phyloP scores from a whole-genome alignment of 2,329 filamentous ascomycete species.

The Simplicillium sp. region DNA sequence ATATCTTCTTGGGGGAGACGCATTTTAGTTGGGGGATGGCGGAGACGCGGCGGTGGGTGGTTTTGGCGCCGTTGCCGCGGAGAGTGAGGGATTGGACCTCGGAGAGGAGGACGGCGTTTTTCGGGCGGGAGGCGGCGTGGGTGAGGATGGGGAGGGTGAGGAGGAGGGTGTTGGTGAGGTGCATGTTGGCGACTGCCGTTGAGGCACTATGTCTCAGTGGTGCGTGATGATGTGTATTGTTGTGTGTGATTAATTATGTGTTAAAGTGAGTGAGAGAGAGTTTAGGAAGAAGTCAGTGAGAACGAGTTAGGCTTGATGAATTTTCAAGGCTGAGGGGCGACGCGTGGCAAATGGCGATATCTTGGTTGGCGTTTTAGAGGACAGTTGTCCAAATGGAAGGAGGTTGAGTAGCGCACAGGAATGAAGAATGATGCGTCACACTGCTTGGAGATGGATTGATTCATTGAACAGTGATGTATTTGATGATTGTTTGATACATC shows the following conservation, averaged over 20 bases:
- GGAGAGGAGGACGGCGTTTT: conserved; percentile 47
- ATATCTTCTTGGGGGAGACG: conserved; percentile 54
- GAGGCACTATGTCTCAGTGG: neutral
- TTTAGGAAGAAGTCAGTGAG: too few relatives aligned
- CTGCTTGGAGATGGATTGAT: too few relatives aligned
- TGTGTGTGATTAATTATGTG: neutral
- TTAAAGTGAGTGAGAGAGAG: too few relatives aligned
- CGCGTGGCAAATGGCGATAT: too few relatives aligned
- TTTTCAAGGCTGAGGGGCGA: too few relatives aligned
- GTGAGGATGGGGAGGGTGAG: conserved; percentile 15
- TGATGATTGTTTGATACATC: too few relatives aligned
- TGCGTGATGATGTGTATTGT: neutral
- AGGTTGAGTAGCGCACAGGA: too few relatives aligned
- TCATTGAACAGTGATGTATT: too few relatives aligned
- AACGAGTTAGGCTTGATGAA: too few relatives aligned
- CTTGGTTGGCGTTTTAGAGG: too few relatives aligned
- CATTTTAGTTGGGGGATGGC: conserved; percentile 75
- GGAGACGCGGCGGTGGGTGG: conserved; percentile 64
- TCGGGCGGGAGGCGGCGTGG: conserved; percentile 22
- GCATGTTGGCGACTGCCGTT: conserved; percentile 14
- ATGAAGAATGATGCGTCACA: too few relatives aligned
- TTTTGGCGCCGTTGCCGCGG: conserved; percentile 51
- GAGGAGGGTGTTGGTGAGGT: conserved; percentile 12
- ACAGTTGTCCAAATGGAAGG: too few relatives aligned
- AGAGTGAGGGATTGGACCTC: conserved; percentile 71